phyloP scores from a whole-genome alignment of 2,329 filamentous ascomycete genomes.

The Botrytis hyacinthi region DNA sequence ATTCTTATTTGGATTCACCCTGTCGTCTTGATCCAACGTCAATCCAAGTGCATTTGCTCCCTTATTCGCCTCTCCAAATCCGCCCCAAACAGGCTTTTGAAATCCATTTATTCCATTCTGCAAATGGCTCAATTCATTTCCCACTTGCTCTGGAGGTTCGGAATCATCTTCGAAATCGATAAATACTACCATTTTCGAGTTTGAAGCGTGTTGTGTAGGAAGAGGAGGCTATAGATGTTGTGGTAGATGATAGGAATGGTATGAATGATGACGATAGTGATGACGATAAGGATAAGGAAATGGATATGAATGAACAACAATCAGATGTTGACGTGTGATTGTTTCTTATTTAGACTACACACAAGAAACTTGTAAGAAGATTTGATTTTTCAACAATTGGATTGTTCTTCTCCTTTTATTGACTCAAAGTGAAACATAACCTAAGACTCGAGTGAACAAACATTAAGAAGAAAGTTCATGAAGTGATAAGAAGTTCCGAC shows the following conservation, averaged over 20 bases:
- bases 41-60: neutral
- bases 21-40: conserved; percentile 19
- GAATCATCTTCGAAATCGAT: conserved; percentile 38
- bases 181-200: conserved; percentile 37
- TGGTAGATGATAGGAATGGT: neutral
- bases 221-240: neutral
- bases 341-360: conserved; percentile 35
- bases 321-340: conserved; percentile 17
- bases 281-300: conserved; percentile 24
- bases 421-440: neutral
- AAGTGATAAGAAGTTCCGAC: neutral
- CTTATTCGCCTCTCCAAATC: conserved; percentile 16
- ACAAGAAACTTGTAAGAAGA: conserved; percentile 6
- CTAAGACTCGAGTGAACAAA: neutral
- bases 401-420: neutral
- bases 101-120: conserved; percentile 22
- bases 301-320: conserved; percentile 26
- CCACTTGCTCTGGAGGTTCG: conserved; percentile 33
- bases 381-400: neutral
- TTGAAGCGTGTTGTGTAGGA: conserved; percentile 3
- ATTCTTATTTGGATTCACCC: conserved; percentile 51
- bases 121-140: conserved; percentile 12
- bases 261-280: neutral
- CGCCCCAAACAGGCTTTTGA: conserved; percentile 20
- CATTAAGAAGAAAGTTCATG: neutral